Evolutionary conservation across 106 monocot species (phyloP), one percentile per base, ranked within the genome.

Genomic region (Narthecium ossifragum): DNA sequence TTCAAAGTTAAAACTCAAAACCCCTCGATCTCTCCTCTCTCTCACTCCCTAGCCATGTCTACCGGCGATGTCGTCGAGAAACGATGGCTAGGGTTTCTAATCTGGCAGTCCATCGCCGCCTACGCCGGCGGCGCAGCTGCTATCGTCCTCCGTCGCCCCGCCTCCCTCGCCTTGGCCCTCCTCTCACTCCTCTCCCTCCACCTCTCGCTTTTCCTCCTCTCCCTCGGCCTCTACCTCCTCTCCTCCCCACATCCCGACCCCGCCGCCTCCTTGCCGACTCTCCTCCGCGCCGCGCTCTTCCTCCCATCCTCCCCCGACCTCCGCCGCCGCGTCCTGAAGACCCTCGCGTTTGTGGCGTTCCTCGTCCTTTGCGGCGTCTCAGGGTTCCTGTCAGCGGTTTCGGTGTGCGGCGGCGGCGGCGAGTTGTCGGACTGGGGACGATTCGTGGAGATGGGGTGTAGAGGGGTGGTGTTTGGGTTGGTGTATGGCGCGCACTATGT

Each of bases 1-100:
- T n/a, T n/a, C n/a, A n/a, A n/a, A n/a, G n/a, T n/a, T n/a, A 43
- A 43, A 43, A 1, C 39, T 15, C 39, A 39, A 15, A 39, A 9
- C 10, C 43, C 43, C 11, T 18, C 41, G 7, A 11, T 22, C 51
- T 1, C 34, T 56, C 57, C 13, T 56, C 48, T 31, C 73, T 24
- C 51, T 70, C 1, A 63, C 51, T 34, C 55, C 54, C 22, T 13
- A 4, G 43, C 11, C 9, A 43, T 43, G 43, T 13, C 43, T 26
- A 18, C 59, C 40, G 53, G 59, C 51, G 74, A 67, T n/a, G 66
- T 70, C 50, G 65, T 88, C 23, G 84, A 78, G 74, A 62, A 64
- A 22, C 84, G 92, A 10, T 80, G 85, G 73, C 64, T 88, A 38
- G 79, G 88, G 59, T 93, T 88, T 49, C 81, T 93, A 41, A 78